Evolutionary conservation across 2,329 filamentous ascomycete genomes (phyloP), one percentile per base, ranked within the genome.

Genomic region (Chaetomium globosum): DNA sequence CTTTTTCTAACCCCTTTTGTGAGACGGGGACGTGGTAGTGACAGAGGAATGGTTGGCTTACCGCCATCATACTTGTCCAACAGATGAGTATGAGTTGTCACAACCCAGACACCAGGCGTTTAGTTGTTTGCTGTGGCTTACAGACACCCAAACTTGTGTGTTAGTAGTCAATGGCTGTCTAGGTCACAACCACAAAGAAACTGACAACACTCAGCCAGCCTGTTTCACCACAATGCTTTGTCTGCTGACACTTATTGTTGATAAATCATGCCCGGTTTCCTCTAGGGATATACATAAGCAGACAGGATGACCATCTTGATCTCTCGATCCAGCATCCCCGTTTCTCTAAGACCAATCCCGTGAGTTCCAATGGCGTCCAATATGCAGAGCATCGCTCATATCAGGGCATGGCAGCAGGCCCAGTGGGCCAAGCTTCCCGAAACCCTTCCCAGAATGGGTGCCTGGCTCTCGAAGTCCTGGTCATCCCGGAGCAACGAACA

Each of bases 361-460:
- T 33, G 33, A 51, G 43, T 51, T n/a, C 19, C 43, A 4, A 21
- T 33, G 7, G 36, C 16, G 7, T 19, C 23, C 21, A 31, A n/a
- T 46, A 21, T 49, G 31, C 19, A 9, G 10, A 39, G 8, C 19
- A 30, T 63, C 16, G 31, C 61, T 46, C 19, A 58, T 31, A 33
- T 51, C 23, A 31, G 26, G n/a, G 10, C 19, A 49, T 28, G 28
- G 33, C 48, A 49, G 26, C 31, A 28, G 10, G n/a, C 10, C 16
- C 12, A 23, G 21, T 21, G 16, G 16, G 4, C 39, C 39, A 43
- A 48, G 46, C 3, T 23, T 12, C 39, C 39, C 39, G 16, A 4
- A n/a, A 7, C 6, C 7, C 2, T n/a, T 10, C 49, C n/a, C 39
- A 26, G 28, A 19, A 62, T 65, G 57, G 63, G 63, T n/a, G n/a